A percentile compares a stretch with the other conserved stretches of the same genome.
phyloP scores from a whole-genome alignment of 805 yeast species.

The Candida ortonii region DNA sequence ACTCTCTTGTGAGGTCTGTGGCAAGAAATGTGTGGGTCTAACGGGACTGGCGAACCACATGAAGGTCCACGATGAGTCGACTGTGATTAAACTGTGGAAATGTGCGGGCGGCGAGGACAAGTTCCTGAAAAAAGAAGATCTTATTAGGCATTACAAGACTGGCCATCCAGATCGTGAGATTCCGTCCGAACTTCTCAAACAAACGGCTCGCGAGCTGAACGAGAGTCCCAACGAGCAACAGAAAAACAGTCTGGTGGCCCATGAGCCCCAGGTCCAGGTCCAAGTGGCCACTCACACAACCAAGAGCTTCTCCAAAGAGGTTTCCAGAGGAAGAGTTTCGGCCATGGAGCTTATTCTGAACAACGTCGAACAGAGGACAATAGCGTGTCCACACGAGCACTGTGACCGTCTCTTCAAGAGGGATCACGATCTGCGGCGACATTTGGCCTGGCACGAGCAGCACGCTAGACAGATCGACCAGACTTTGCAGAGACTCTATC shows the following conservation, averaged over 20 bases:
- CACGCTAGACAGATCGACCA: constrained; percentile 15
- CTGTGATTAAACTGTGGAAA: constrained; percentile 59
- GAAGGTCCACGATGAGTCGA: constrained; percentile 59
- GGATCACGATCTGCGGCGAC: constrained; percentile 47
- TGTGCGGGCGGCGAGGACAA: constrained; percentile 52
- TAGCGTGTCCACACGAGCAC: constrained; percentile 45
- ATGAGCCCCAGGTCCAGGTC: neutral
- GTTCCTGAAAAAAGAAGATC: constrained; percentile 55
- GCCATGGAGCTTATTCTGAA: constrained; percentile 37
- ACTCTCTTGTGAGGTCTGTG: constrained; percentile 60
- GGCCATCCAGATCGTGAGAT: constrained; percentile 32
- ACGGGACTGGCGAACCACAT: constrained; percentile 70
- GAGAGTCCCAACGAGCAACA: constrained; percentile 1
- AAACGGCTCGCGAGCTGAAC: neutral
- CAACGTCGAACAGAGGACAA: constrained; percentile 35
- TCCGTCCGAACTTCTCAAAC: constrained; percentile 12
- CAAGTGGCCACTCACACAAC: constrained; percentile 3
- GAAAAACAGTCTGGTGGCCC: neutral
- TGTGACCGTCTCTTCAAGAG: constrained; percentile 56
- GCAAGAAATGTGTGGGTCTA: constrained; percentile 69
- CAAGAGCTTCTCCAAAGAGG: constrained; percentile 35
- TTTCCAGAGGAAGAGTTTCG: constrained; percentile 39
- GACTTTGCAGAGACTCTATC: constrained; percentile 10
- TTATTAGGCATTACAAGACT: constrained; percentile 53
- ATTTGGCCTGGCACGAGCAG: constrained; percentile 50